These are phyloP conservation scores for Eucalyptus cloeziana DNA, from an alignment of 345 rosid species.

Conservation along the genomic window DNA sequence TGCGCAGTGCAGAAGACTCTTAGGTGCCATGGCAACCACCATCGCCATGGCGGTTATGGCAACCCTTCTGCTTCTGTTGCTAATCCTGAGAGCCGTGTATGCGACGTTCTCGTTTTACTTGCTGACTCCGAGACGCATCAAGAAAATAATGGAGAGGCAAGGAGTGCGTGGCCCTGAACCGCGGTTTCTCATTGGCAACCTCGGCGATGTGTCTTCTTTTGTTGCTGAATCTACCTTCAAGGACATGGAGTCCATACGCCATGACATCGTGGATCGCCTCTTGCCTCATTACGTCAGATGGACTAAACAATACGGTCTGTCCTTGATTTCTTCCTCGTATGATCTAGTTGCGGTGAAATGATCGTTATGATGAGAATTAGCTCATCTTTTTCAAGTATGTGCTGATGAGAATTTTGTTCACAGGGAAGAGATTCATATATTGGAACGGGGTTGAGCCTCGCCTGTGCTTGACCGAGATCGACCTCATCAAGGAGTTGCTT, in stretches of 20 bases:
- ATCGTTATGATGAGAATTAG: background rate
- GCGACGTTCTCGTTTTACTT: slow-evolving; percentile 54
- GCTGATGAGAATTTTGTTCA: background rate
- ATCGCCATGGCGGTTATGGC: background rate
- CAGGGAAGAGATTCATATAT: slow-evolving; percentile 75
- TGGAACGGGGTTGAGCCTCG: slow-evolving; percentile 94
- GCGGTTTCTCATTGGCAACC: slow-evolving; percentile 63
- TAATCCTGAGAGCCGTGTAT: slow-evolving; percentile 18
- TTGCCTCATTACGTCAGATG: slow-evolving; percentile 76
- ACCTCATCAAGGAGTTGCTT: slow-evolving; percentile 61
- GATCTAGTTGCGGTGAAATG: background rate
- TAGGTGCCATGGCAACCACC: background rate
- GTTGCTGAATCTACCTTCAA: slow-evolving; percentile 44
- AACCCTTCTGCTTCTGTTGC: slow-evolving; percentile 4
- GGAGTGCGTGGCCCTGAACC: slow-evolving; percentile 83
- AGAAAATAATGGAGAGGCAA: slow-evolving; percentile 57
- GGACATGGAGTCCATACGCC: slow-evolving; percentile 40
- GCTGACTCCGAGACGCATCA: slow-evolving; percentile 66
- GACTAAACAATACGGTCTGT: slow-evolving; percentile 63
- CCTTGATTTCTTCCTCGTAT: background rate
- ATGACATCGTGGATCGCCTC: slow-evolving; percentile 67
- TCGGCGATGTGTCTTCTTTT: slow-evolving; percentile 41
- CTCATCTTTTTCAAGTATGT: background rate
- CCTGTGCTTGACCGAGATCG: slow-evolving; percentile 64
- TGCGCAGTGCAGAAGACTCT: background rate